Conservation (phyloP, 2,329 filamentous ascomycete genomes). For the Colletotrichum sp. region DNA sequence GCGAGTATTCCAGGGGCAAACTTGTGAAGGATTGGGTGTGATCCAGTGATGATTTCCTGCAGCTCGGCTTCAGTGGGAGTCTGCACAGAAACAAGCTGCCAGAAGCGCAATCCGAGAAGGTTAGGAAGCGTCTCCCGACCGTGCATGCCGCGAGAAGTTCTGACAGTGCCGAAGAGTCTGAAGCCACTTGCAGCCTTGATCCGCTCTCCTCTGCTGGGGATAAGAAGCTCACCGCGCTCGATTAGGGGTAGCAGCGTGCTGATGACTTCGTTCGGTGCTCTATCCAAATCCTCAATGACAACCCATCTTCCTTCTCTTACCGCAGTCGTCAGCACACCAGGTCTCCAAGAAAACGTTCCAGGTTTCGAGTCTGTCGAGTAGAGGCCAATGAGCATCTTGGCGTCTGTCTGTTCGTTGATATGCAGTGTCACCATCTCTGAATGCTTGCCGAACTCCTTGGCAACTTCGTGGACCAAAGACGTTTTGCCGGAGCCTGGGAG, state of each 20-base stretch:
- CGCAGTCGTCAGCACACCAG: constrained; percentile 91
- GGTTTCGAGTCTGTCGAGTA: constrained; percentile 90
- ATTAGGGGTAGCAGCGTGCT: constrained; percentile 92
- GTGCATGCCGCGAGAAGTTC: constrained; percentile 74
- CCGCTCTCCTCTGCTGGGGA: constrained; percentile 86
- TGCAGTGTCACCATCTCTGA: constrained; percentile 90
- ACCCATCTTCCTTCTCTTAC: constrained; percentile 96
- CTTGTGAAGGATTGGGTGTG: constrained; percentile 72
- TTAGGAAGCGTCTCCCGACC: constrained; percentile 71
- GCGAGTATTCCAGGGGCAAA: constrained; percentile 64
- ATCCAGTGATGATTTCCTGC: constrained; percentile 72
- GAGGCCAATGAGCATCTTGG: constrained; percentile 92
- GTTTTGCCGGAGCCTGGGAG: constrained; percentile 91
- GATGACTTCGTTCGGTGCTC: constrained; percentile 92
- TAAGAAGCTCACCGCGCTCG: constrained; percentile 87
- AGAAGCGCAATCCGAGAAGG: constrained; percentile 85
- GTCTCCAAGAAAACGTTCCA: constrained; percentile 89
- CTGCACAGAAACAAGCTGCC: constrained; percentile 77
- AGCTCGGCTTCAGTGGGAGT: constrained; percentile 74
- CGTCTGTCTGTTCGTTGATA: constrained; percentile 97
- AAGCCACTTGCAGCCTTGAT: constrained; percentile 86
- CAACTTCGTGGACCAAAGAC: constrained; percentile 80
- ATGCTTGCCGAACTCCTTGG: constrained; percentile 78
- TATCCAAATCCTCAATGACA: constrained; percentile 94
- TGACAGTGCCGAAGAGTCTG: constrained; percentile 88